Conservation (phyloP, 495 filamentous ascomycete genomes). For the Lophiotrema nucula region DNA sequence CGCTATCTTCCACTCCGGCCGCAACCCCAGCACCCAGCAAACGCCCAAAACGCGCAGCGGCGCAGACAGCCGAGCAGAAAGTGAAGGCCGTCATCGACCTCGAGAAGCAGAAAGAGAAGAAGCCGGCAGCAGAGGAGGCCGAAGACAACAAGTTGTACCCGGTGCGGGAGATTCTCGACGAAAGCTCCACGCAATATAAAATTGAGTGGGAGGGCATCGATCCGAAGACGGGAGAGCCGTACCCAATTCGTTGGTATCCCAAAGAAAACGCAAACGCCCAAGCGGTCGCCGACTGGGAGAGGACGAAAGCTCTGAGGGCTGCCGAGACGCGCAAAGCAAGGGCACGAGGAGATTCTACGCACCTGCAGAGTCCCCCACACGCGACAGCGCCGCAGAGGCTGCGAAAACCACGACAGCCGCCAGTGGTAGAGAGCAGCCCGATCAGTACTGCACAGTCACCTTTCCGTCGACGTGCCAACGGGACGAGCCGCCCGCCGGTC, state of each 20-base stretch:
- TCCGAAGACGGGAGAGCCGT: neutral
- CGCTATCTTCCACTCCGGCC: too few species aligned
- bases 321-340: neutral
- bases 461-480: too few species aligned
- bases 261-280: neutral
- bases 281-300: constrained; percentile 5
- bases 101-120: too few species aligned
- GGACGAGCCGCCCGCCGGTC: too few species aligned
- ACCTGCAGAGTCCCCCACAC: neutral
- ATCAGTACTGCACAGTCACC: neutral
- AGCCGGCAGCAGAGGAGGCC: neutral
- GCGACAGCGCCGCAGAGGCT: neutral
- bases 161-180: neutral
- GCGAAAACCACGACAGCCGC: neutral
- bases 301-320: neutral
- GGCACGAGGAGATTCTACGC: neutral
- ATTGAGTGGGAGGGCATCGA: constrained; percentile 8
- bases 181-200: neutral
- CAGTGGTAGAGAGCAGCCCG: neutral
- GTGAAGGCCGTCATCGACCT: too few species aligned
- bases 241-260: neutral
- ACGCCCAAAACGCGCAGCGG: too few species aligned
- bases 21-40: too few species aligned
- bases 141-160: too few species aligned
- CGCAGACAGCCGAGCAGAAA: too few species aligned